These are phyloP conservation scores for Diaporthe helianthi DNA, from an alignment of 2,329 filamentous ascomycete genomes.

Conservation along the genomic window DNA sequence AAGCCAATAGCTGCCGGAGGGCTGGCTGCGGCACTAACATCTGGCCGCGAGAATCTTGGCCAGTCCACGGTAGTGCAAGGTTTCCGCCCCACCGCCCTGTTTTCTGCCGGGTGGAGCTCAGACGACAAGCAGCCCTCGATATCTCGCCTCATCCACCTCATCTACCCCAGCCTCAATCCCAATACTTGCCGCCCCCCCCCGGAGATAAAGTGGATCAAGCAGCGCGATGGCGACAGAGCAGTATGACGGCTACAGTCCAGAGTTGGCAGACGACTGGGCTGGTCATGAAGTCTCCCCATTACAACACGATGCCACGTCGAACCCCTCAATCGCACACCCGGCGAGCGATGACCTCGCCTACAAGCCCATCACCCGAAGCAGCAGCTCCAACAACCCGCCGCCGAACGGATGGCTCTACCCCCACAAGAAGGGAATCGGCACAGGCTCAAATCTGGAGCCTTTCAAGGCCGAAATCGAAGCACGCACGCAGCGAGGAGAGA, in stretches of 20 bases:
- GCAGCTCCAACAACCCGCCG: slow-evolving; percentile 29
- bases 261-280: background rate
- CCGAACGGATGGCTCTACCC: slow-evolving; percentile 30
- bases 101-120: background rate
- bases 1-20: background rate
- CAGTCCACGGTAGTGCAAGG: background rate
- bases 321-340: background rate
- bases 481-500: slow-evolving; percentile 36
- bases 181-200: background rate
- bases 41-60: fast-evolving
- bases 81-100: slow-evolving; percentile 1
- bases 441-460: slow-evolving; percentile 31
- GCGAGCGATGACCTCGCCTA: slow-evolving; percentile 23
- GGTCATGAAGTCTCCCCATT: background rate
- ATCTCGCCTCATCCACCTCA: slow-evolving; percentile 15
- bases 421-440: slow-evolving; percentile 32
- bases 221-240: slow-evolving; percentile 8
- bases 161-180: background rate
- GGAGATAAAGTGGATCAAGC: background rate
- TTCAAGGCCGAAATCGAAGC: slow-evolving; percentile 36
- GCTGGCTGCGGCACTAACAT: background rate
- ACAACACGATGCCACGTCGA: background rate
- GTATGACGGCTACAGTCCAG: background rate
- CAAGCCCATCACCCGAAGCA: background rate
- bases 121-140: background rate